Percentiles rank a stretch among this genome's conserved stretches.
Evolutionary conservation across 2,329 filamentous ascomycete genomes (phyloP).

Genomic region (Fusarium coicis): DNA sequence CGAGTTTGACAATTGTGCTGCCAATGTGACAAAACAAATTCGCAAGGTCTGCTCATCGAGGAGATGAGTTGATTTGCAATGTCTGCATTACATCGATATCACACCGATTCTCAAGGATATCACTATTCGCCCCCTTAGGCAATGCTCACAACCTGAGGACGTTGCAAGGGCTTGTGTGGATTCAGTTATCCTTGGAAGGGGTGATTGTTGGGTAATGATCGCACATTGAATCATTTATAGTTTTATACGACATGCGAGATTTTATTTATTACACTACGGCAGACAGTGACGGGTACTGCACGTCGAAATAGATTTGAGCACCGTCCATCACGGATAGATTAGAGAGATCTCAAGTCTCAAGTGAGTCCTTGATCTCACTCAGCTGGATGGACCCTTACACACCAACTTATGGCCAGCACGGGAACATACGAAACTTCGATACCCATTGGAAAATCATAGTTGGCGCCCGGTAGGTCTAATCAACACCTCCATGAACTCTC

Average conservation of each 20-base stretch:
- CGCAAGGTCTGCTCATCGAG: conserved; percentile 9
- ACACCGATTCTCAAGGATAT: background rate
- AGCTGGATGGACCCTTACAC: conserved; percentile 2
- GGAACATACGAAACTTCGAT: background rate
- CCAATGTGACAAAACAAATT: background rate
- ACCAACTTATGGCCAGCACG: background rate
- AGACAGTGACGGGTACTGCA: background rate
- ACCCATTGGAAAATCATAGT: background rate
- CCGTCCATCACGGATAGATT: conserved; percentile 25
- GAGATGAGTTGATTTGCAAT: conserved; percentile 30
- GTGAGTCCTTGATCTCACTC: background rate
- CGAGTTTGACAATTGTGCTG: conserved; percentile 14
- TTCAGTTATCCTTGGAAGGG: background rate
- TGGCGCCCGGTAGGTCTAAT: background rate
- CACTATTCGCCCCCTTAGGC: background rate
- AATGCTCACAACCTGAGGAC: background rate
- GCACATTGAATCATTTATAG: background rate
- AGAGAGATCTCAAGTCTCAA: conserved; percentile 24
- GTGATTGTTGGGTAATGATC: background rate
- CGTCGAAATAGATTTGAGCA: conserved; percentile 1
- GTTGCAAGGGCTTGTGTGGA: background rate
- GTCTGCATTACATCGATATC: conserved; percentile 23
- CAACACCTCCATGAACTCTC: background rate
- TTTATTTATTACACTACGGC: background rate
- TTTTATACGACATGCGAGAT: background rate